phyloP scores from a whole-genome alignment of 192 early-diverging fungal species.

The Coemansia interrupta region DNA sequence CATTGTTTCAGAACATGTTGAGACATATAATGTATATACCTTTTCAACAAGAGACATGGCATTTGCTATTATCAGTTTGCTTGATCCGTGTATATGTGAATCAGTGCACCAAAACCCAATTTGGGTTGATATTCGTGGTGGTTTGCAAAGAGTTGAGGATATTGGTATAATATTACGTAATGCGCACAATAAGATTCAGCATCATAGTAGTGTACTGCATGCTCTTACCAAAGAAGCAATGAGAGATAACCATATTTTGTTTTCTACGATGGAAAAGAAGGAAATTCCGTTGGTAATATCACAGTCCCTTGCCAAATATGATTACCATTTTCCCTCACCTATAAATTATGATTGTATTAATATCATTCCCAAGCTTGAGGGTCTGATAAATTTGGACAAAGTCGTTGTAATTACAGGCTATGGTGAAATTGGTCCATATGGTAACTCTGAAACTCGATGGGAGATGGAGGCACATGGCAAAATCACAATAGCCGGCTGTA shows the following conservation, averaged over 20 bases:
- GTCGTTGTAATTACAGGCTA: slow-evolving; percentile 85
- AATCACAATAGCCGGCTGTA: slow-evolving; percentile 55
- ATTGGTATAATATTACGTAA: not conserved
- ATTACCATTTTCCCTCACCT: slow-evolving; percentile 64
- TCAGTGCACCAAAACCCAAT: slow-evolving; percentile 69
- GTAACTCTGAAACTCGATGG: slow-evolving; percentile 85
- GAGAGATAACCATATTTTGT: not conserved
- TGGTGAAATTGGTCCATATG: slow-evolving; percentile 86
- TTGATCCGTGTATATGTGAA: slow-evolving; percentile 69
- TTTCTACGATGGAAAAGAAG: not conserved
- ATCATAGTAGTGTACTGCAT: not conserved
- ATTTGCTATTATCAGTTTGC: slow-evolving; percentile 84
- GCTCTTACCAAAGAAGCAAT: not conserved
- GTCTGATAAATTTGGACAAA: slow-evolving; percentile 82
- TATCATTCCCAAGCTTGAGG: slow-evolving; percentile 58
- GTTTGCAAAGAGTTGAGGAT: slow-evolving; percentile 64
- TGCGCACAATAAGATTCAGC: not conserved
- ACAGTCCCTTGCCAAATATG: slow-evolving; percentile 79
- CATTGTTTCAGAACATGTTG: slow-evolving; percentile 77
- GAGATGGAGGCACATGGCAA: slow-evolving; percentile 83
- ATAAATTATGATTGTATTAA: slow-evolving; percentile 19
- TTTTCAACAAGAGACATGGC: slow-evolving; percentile 92
- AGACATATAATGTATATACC: slow-evolving; percentile 79
- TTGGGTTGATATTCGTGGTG: slow-evolving; percentile 87
- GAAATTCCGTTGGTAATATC: not conserved